These are phyloP conservation scores for Moniliophthora roreri DNA, from an alignment of 1,284 basidiomycete genomes.

Conservation along the genomic window DNA sequence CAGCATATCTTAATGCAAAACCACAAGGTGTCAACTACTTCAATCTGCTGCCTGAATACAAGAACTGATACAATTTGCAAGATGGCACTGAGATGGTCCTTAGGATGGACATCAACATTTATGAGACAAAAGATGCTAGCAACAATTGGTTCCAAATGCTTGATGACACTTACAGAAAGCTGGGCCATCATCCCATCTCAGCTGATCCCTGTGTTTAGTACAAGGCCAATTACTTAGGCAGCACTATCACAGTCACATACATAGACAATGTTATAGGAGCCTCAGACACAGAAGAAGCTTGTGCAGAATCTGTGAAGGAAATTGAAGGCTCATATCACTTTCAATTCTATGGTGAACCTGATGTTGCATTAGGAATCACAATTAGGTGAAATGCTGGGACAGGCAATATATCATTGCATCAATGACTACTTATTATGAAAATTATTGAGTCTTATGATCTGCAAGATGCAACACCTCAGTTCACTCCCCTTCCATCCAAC, in stretches of 20 bases:
- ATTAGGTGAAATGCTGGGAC: neutral
- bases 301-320: neutral
- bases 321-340: neutral
- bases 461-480: neutral
- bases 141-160: neutral
- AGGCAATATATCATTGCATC: conserved; percentile 1
- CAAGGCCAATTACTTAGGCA: neutral
- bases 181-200: neutral
- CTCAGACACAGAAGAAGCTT: neutral
- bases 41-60: no score
- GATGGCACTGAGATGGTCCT: no score
- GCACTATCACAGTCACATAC: conserved; percentile 7
- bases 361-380: conserved; percentile 2
- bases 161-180: neutral
- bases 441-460: neutral
- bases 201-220: conserved; percentile 9
- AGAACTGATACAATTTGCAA: no score
- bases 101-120: no score
- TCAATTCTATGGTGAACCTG: neutral
- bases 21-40: neutral
- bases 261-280: conserved; percentile 8
- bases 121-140: neutral
- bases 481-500: neutral
- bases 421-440: neutral
- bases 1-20: conserved; percentile 3